Evolutionary conservation across 1,139 yeast genomes (phyloP), one percentile per base, ranked within the genome.

Genomic region (Geotrichum europaeum): DNA sequence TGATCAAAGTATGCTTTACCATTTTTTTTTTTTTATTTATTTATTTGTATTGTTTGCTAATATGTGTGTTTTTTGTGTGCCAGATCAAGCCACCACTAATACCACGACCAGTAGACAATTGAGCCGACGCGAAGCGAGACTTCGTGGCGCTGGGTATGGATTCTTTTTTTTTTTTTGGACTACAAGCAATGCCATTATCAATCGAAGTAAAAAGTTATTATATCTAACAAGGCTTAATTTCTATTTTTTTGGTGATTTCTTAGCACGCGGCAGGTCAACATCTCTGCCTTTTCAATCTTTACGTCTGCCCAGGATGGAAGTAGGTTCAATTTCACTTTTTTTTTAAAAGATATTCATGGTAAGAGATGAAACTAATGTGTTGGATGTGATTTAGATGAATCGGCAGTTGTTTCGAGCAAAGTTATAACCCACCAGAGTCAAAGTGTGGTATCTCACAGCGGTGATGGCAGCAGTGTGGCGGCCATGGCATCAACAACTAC

Each of bases 91-190:
- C 4, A 7, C 47, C 22, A 5, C 20, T 7, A 40, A 9, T 40
- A n/a, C n/a, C 22, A 40, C 47, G 5, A 22, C 20, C 20, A 40
- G 47, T 15, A 50, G 58, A 20, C 58, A 55, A 28, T 34, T 24
- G 45, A 50, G 54, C 24, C 57, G 68, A 22, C 65, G 65, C 7
- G 68, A 67, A 57, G 65, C 68, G 22, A 62, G 70, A 28, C 56
- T 66, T 18, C 64, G 70, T 12, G 70, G 70, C 40, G 70, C 70
- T 3, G 70, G 70, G 65, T 65, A 63, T 24, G 68, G 58, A 28
- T 25, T 30, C 9, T 18, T 51, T 30, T 50, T 28, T 3, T 45
- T 53, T 20, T 15, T 24, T 40, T 3, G 15, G 12, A 24, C 34
- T 28, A 24, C 3, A 5, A 45, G 6, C 32, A 7, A 28, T 28